Evolutionary conservation across 129 eudicot species (phyloP).

Genomic region (Flaveria bidentis): DNA sequence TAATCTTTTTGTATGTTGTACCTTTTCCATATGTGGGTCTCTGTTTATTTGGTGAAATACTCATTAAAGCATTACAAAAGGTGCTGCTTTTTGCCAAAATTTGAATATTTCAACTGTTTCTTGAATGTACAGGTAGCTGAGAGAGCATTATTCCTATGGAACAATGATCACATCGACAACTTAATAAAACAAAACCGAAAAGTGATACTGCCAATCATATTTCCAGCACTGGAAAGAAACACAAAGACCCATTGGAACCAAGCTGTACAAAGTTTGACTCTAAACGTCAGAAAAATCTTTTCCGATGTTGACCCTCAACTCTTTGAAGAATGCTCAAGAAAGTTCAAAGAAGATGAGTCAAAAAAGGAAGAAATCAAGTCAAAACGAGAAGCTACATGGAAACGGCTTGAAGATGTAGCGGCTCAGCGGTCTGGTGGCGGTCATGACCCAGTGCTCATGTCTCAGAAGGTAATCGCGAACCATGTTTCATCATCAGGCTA

Average conservation of each 20-base stretch:
- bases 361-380: constrained; percentile 48
- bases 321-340: constrained; percentile 61
- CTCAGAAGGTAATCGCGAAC: constrained; percentile 29
- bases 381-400: constrained; percentile 67
- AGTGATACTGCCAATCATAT: constrained; percentile 66
- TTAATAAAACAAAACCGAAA: constrained; percentile 71
- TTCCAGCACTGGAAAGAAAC: constrained; percentile 64
- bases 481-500: constrained; percentile 38
- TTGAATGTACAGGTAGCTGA: constrained; percentile 61
- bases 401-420: constrained; percentile 66
- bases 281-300: constrained; percentile 63
- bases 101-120: neutral
- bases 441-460: constrained; percentile 45
- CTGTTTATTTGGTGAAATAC: constrained; percentile 1
- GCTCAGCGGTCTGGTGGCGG: constrained; percentile 41
- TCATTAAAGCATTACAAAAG: neutral
- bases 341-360: constrained; percentile 64
- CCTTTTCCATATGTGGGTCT: neutral
- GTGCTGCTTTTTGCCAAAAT: neutral
- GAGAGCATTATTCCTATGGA: constrained; percentile 77
- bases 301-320: constrained; percentile 64
- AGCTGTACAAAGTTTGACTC: constrained; percentile 66
- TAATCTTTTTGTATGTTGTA: constrained; percentile 14
- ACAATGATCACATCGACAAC: constrained; percentile 71
- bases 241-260: constrained; percentile 67